Conservation (phyloP, 495 filamentous ascomycete genomes). For the Aspergillus steynii region DNA sequence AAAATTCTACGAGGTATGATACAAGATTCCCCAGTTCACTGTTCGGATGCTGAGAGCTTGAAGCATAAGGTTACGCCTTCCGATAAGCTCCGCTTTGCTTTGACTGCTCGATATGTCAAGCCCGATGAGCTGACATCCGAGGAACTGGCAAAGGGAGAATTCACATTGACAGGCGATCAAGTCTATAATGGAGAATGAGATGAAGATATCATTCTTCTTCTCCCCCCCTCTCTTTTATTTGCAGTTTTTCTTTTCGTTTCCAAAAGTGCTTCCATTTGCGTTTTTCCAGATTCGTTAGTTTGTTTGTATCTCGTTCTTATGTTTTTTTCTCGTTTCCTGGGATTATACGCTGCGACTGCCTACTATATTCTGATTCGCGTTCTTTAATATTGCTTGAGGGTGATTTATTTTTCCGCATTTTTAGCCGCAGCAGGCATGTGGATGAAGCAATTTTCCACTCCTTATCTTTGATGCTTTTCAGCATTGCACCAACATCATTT, state of each 20-base stretch:
- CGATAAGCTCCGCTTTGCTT: conserved; percentile 64
- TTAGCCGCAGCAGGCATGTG: too few relatives aligned
- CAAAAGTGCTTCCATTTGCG: background rate
- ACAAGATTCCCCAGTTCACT: background rate
- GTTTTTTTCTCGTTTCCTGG: background rate
- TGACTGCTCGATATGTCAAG: conserved; percentile 46
- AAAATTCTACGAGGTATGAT: conserved; percentile 66
- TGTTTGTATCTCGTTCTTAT: background rate
- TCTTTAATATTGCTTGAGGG: background rate
- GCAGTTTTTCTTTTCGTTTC: background rate
- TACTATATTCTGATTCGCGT: background rate
- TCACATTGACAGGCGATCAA: conserved; percentile 26
- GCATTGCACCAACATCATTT: too few relatives aligned
- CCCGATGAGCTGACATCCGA: conserved; percentile 20
- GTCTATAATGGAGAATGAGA: conserved; percentile 39
- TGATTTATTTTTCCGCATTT: background rate
- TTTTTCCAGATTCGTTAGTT: background rate
- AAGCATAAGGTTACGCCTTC: conserved; percentile 63
- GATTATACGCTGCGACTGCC: too few relatives aligned
- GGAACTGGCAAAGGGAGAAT: conserved; percentile 31
- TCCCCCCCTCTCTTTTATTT: background rate
- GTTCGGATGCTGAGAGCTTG: conserved; percentile 18
- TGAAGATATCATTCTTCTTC: background rate
- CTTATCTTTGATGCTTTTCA: too few relatives aligned
- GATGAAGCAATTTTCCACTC: too few relatives aligned